Conservation (phyloP, 768 basidiomycete species). For the Leucocoprinus leucothites region DNA sequence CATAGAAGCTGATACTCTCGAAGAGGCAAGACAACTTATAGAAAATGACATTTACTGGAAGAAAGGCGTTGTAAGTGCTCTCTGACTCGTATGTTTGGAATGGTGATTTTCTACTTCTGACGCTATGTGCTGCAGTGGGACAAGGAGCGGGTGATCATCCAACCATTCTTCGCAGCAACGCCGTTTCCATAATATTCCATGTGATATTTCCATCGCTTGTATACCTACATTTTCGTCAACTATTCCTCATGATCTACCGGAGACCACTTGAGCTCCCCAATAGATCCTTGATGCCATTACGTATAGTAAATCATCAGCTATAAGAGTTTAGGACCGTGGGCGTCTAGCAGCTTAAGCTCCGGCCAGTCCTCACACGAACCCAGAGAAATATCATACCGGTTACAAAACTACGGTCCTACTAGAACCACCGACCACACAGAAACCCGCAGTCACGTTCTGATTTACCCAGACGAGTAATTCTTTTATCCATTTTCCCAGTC, state of each 20-base stretch:
- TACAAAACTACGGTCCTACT: no score
- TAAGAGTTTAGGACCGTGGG: not conserved
- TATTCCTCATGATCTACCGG: no score
- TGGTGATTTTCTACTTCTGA: not conserved
- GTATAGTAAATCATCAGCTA: no score
- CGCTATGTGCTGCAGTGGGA: slow-evolving; percentile 47
- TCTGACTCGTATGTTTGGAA: not conserved
- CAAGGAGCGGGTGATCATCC: slow-evolving; percentile 49
- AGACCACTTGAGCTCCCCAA: no score
- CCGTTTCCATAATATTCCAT: slow-evolving; percentile 18
- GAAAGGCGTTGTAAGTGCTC: slow-evolving; percentile 33
- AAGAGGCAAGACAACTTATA: slow-evolving; percentile 31
- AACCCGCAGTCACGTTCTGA: not conserved
- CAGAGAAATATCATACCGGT: not conserved
- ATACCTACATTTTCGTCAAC: not conserved
- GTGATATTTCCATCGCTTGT: not conserved
- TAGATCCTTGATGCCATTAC: no score
- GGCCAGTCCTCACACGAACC: not conserved
- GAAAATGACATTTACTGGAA: slow-evolving; percentile 37
- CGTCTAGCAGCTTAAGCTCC: not conserved
- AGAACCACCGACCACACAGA: no score
- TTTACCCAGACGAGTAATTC: not conserved
- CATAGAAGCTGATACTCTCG: slow-evolving; percentile 48
- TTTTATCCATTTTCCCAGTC: no score
- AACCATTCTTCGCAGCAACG: slow-evolving; percentile 34